phyloP scores from a whole-genome alignment of 176 grass and related monocot genomes.

The Bromus sterilis region DNA sequence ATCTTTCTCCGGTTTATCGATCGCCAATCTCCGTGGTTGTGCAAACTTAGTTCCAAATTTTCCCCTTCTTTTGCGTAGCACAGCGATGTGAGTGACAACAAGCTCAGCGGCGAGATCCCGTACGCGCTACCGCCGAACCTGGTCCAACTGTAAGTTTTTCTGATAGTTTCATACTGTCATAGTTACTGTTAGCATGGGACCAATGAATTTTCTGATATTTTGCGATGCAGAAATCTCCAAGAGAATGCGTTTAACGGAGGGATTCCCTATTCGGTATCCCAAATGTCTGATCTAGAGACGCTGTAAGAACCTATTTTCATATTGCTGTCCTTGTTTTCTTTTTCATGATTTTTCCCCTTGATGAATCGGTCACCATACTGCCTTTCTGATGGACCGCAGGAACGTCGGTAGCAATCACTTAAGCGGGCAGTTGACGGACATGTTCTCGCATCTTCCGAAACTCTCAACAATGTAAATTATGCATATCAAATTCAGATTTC shows the following conservation, averaged over 20 bases:
- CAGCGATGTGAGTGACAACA: conserved; percentile 94
- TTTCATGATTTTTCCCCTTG: not conserved
- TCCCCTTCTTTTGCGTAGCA: conserved; percentile 61
- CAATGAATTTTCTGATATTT: not conserved
- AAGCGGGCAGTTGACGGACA: conserved; percentile 79
- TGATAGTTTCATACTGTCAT: not conserved
- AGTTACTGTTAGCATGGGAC: not conserved
- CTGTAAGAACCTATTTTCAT: conserved; percentile 45
- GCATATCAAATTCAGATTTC: not conserved
- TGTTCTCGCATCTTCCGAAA: conserved; percentile 70
- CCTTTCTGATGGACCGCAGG: conserved; percentile 32
- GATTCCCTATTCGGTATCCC: conserved; percentile 83
- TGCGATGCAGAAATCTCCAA: conserved; percentile 57
- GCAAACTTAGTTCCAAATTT: conserved; percentile 71
- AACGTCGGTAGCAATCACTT: conserved; percentile 74
- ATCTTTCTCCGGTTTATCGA: not conserved
- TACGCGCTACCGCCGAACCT: conserved; percentile 90
- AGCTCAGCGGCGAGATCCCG: conserved; percentile 74
- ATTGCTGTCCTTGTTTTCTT: not conserved
- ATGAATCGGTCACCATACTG: not conserved
- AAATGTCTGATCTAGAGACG: conserved; percentile 77
- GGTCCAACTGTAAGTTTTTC: conserved; percentile 57
- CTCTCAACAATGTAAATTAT: conserved; percentile 72
- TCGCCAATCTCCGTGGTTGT: conserved; percentile 22
- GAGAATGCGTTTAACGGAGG: conserved; percentile 74